Base-by-base conservation (phyloP, 257 asterid genomes). In the Hygrophila difformis region DNA sequence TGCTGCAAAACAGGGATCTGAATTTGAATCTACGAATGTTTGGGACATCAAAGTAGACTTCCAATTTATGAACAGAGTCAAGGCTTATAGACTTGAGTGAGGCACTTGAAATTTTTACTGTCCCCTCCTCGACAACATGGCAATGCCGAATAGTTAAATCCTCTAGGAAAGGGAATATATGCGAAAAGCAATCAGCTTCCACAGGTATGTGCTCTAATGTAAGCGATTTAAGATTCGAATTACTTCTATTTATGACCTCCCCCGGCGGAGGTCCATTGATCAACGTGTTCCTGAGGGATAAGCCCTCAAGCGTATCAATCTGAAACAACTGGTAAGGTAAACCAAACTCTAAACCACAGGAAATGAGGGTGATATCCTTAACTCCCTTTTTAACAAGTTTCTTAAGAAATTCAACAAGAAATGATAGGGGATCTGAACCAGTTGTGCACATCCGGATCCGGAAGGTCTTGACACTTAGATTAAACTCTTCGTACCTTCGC, bases 311-410 rank as follows among this genome's bases (percentile, higher is more conserved):
- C 12, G 46, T 6, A 23, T 38, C 37, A n/a, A 48, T 16, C 23
- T 11, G 44, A 28, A 47, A 13, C 12, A 52, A 13, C 21, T 22
- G 21, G 13, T 18, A 4, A 13, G 57, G 47, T 18, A 52, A n/a
- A 37, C 5, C 12, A 7, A 8, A 13, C 19, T 0, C 7, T 4
- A n/a, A n/a, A n/a, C n/a, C 2, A 18, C 0, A n/a, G 0, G 34
- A 12, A 14, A 8, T 13, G n/a, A 51, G 11, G 12, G 7, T 21
- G 8, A 52, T 0, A n/a, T 52, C 20, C 11, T 39, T 11, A 18
- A 39, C 57, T 3, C 57, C 57, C 26, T 12, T 12, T 22, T 15
- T 18, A 2, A 52, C 23, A 52, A 21, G 24, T 20, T 36, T 31
- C 10, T 8, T 18, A 47, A 56, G 36, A 7, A 8, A 22, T 37